These are phyloP conservation scores for Cucurbitaria berberidis DNA, from an alignment of 2,329 filamentous ascomycete genomes.

Conservation along the genomic window DNA sequence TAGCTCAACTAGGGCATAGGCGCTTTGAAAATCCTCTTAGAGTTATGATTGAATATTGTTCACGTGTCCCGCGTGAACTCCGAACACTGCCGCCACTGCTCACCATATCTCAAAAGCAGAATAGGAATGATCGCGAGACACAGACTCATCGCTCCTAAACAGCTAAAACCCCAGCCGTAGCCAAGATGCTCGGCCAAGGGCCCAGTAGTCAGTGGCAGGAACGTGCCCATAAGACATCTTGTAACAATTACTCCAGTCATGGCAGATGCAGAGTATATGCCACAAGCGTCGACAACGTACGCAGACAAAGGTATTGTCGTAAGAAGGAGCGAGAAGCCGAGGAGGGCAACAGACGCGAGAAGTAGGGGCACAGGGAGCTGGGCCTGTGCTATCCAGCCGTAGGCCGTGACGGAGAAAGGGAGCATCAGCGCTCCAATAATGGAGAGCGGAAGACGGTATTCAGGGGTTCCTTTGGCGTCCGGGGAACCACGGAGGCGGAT, in stretches of 20 bases:
- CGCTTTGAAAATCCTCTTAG: background rate
- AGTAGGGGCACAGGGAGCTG: slow-evolving; percentile 53
- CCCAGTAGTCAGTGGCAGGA: slow-evolving; percentile 60
- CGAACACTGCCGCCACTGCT: slow-evolving; percentile 59
- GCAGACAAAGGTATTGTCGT: slow-evolving; percentile 59
- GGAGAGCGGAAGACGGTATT: slow-evolving; percentile 61
- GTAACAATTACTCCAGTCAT: slow-evolving; percentile 64
- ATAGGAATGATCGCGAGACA: slow-evolving; percentile 59
- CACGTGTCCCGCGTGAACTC: slow-evolving; percentile 52
- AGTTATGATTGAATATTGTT: background rate
- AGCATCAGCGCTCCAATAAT: slow-evolving; percentile 57
- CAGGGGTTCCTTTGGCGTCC: slow-evolving; percentile 55
- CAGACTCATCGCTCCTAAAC: slow-evolving; percentile 53
- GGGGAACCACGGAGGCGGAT: slow-evolving; percentile 53
- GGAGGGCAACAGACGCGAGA: slow-evolving; percentile 52
- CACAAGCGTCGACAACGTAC: slow-evolving; percentile 65
- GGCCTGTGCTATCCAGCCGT: slow-evolving; percentile 60
- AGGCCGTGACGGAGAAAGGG: slow-evolving; percentile 54
- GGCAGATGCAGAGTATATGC: slow-evolving; percentile 62
- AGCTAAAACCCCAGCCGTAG: slow-evolving; percentile 59
- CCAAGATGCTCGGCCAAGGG: slow-evolving; percentile 58
- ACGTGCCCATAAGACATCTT: slow-evolving; percentile 62
- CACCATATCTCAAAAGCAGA: slow-evolving; percentile 59
- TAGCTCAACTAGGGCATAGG: no score
- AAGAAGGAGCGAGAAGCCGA: slow-evolving; percentile 57